A percentile compares a stretch with the other conserved stretches of the same genome.
These are phyloP conservation scores for maize (Zea mays) DNA, from an alignment of 176 grass and related monocot genomes.

Conservation along the genomic window DNA sequence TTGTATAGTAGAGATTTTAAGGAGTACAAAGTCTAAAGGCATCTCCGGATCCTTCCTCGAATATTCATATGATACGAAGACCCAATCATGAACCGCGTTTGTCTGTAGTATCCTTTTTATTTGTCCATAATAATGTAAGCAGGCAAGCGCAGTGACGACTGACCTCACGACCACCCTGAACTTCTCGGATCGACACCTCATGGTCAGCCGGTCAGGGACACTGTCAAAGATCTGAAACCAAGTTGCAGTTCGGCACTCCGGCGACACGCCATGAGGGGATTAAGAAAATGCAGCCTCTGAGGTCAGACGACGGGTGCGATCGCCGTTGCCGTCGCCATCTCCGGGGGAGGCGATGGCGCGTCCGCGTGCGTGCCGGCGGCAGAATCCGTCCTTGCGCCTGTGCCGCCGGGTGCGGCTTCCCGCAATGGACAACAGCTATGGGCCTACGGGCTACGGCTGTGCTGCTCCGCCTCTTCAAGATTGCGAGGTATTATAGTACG, in stretches of 20 bases:
- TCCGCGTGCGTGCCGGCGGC: constrained; percentile 32
- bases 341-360: constrained; percentile 7
- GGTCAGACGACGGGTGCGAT: constrained; percentile 38
- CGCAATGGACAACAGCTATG: too few species aligned
- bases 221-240: neutral
- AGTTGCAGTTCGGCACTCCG: constrained; percentile 14
- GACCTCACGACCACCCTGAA: neutral
- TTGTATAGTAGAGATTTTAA: too few species aligned
- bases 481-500: too few species aligned
- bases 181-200: too few species aligned
- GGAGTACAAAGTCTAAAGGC: too few species aligned
- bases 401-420: too few species aligned
- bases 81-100: neutral
- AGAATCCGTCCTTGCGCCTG: constrained; percentile 2
- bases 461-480: too few species aligned
- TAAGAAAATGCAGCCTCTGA: neutral
- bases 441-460: too few species aligned
- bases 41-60: constrained; percentile 5
- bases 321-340: neutral
- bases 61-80: neutral
- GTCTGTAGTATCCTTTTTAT: neutral
- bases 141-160: neutral
- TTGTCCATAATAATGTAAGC: constrained; percentile 21
- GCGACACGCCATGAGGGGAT: constrained; percentile 8
- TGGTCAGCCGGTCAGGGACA: neutral